Evolutionary conservation across 2,329 filamentous ascomycete genomes (phyloP), one percentile per base, ranked within the genome.

Genomic region (Cytospora mali): DNA sequence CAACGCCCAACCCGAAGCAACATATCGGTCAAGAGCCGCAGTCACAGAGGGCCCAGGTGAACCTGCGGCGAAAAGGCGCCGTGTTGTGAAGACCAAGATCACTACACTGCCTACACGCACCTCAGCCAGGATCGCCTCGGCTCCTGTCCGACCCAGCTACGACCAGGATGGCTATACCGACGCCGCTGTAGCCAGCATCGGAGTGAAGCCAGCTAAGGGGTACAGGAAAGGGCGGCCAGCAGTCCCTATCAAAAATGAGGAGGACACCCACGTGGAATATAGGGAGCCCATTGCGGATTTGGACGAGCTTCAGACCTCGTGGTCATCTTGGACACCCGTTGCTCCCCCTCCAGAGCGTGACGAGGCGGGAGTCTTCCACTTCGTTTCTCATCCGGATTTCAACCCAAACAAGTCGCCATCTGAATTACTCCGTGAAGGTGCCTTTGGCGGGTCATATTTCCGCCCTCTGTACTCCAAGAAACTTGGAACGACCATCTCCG

Each of bases 361-460:
- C 60, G 69, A 71, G 0, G 66, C 72, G n/a, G 77, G 75, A 7
- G 75, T 70, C 0, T 81, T 82, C 64, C 79, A 79, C 65, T 84
- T 84, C 69, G 62, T 62, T 11, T 74, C 73, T 7, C 75, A 79
- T 62, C 77, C 77, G 0, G 66, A 66, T 28, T 84, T 84, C 69
- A 75, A 70, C 2, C 82, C 82, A 2, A 84, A 84, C 68, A 84
- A 83, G 66, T 80, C 80, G 1, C 82, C 82, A 5, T 76, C 78
- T 58, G 79, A 80, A 60, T 79, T 84, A 66, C 74, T 84, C 14
- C 75, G 78, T 23, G 80, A 84, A 71, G 81, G 82, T 52, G 76
- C 75, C 61, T 84, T 84, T 66, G 82, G 82, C 13, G 82, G 81
- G 18, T 76, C 75, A 1, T 84, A 83, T 68, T 84, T 79, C 71